Evolutionary conservation across 345 rosid genomes (phyloP), one percentile per base, ranked within the genome.

Genomic region (Acer saccharum): DNA sequence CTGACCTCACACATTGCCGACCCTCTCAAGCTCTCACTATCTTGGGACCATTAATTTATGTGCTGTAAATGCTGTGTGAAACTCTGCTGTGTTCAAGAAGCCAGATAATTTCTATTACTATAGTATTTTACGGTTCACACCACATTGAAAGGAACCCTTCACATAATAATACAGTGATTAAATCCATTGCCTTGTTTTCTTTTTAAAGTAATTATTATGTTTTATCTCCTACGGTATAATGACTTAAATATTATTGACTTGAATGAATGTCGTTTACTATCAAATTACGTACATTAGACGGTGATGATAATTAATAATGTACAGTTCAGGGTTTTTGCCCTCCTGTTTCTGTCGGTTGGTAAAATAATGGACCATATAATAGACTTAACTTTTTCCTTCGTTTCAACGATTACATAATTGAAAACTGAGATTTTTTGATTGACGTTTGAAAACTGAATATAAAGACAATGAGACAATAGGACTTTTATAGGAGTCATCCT

Each of bases 1-100:
- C 27, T 43, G 58, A 43, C 58, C 12, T 41, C 69, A 25, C 66
- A 16, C 76, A n/a, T 35, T 35, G 68, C 77, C 69, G 10, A 25
- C 70, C 39, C 29, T 25, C 3, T 62, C 75, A 39, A 4, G 27
- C 27, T 16, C 48, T 18, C 21, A 10, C 10, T 14, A 29, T 25
- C 11, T 29, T 41, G 54, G 75, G 75, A 58, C 66, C 75, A n/a
- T 72, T 35, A 35, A 35, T 35, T 13, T 12, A 57, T 25, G 10
- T 66, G 50, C 48, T 29, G 41, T 70, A 3, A 50, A 52, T 25
- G 43, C 13, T 23, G 4, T 12, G 25, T 10, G 14, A 68, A 43
- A 35, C 3, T 11, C 16, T n/a, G 27, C 27, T 63, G 10, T 35
- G 23, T 39, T 46, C 44, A 62, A 21, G 68, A 32, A 58, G 7